phyloP scores from a whole-genome alignment of 176 grass and related monocot species.

The Cenchrus fungigraminus region DNA sequence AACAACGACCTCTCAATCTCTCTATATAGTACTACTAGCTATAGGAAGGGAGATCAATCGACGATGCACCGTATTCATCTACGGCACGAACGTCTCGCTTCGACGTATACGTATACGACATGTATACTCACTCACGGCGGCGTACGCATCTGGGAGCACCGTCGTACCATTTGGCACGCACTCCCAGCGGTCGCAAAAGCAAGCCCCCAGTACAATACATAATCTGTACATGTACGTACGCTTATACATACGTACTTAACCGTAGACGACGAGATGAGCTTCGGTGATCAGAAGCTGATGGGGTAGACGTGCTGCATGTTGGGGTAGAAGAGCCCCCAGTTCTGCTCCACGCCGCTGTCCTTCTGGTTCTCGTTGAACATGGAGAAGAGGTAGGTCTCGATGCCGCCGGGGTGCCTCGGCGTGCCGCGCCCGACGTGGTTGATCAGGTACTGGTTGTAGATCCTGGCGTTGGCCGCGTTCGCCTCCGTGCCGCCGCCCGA shows the following conservation, averaged over 20 bases:
- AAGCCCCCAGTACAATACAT: constrained; percentile 35
- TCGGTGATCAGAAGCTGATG: constrained; percentile 53
- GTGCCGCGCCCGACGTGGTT: constrained; percentile 64
- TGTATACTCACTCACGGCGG: constrained; percentile 20
- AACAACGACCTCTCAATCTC: not conserved
- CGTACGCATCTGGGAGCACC: constrained; percentile 53
- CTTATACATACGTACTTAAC: too few relatives aligned
- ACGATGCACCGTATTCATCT: not conserved
- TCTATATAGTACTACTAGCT: constrained; percentile 8
- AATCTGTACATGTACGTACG: constrained; percentile 3
- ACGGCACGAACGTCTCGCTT: constrained; percentile 13
- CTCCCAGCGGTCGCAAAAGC: constrained; percentile 53
- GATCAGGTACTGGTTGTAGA: constrained; percentile 80
- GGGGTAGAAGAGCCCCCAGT: constrained; percentile 87
- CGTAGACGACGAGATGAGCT: too few relatives aligned
- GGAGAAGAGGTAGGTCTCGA: constrained; percentile 72
- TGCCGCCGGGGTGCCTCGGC: constrained; percentile 53
- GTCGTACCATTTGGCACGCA: not conserved
- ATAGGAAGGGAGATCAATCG: constrained; percentile 7
- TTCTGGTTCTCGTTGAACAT: constrained; percentile 93
- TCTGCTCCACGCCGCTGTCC: constrained; percentile 54
- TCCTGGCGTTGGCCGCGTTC: constrained; percentile 41
- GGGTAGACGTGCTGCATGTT: constrained; percentile 71
- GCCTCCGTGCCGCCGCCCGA: constrained; percentile 46
- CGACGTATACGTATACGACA: not conserved